These are phyloP conservation scores for Hymenoscyphus linearis DNA, from an alignment of 2,329 filamentous ascomycete genomes.

Conservation along the genomic window DNA sequence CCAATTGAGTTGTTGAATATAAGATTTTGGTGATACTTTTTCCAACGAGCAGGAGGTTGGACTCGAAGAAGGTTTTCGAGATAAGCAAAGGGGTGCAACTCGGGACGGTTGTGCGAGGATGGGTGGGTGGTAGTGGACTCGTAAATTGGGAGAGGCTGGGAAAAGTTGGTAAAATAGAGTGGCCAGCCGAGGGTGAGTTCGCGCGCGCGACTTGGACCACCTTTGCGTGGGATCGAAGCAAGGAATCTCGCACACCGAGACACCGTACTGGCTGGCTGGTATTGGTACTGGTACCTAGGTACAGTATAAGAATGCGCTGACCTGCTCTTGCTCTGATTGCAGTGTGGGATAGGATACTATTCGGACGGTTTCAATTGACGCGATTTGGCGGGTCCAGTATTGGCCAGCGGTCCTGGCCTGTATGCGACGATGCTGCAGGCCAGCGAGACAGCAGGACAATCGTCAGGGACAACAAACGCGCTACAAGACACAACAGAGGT, in stretches of 20 bases:
- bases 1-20: constrained; percentile 14
- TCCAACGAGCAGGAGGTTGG: constrained; percentile 3
- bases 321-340: background rate
- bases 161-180: constrained; percentile 6
- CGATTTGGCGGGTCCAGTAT: background rate
- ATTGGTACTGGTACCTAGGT: too few relatives aligned
- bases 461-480: background rate
- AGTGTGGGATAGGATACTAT: background rate
- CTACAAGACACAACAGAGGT: background rate
- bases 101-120: constrained; percentile 3
- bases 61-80: background rate
- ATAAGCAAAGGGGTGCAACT: constrained; percentile 4
- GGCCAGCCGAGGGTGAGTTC: background rate
- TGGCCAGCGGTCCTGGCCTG: background rate
- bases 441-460: constrained; percentile 1
- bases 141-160: constrained; percentile 2
- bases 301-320: background rate
- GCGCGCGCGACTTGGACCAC: background rate
- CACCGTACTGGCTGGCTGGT: too few relatives aligned
- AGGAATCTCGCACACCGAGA: background rate
- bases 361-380: background rate
- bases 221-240: background rate
- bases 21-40: background rate
- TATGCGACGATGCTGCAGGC: background rate
- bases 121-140: background rate